Conservation (phyloP, 805 yeast species). For the Nakazawaea populi region DNA sequence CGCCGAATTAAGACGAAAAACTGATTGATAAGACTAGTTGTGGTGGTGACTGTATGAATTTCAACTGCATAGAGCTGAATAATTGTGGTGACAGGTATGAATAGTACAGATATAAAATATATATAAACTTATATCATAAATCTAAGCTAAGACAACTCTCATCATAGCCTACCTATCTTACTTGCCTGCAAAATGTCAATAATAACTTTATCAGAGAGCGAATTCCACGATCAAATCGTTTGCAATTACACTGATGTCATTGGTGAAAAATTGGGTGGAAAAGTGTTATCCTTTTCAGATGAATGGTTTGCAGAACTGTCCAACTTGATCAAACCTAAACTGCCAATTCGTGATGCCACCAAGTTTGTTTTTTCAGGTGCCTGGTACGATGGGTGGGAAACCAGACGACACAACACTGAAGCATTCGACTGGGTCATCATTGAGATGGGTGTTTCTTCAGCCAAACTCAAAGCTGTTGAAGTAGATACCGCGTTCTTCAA, state of each 20-base stretch:
- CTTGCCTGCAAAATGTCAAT: conserved; percentile 5
- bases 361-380: conserved; percentile 82
- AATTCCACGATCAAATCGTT: conserved; percentile 42
- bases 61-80: too few species aligned
- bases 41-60: too few species aligned
- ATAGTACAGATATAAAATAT: too few species aligned
- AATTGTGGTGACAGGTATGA: too few species aligned
- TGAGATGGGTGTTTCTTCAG: conserved; percentile 78
- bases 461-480: conserved; percentile 76
- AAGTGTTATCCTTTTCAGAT: conserved; percentile 64
- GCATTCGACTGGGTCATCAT: conserved; percentile 86
- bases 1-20: too few species aligned
- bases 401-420: conserved; percentile 83
- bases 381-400: conserved; percentile 99
- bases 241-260: conserved; percentile 63
- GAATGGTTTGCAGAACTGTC: conserved; percentile 96
- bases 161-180: too few species aligned
- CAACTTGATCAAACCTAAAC: conserved; percentile 74
- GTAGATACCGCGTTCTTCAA: conserved; percentile 90
- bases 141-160: too few species aligned
- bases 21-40: too few species aligned
- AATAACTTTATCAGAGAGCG: conserved; percentile 22
- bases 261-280: conserved; percentile 80
- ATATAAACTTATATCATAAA: too few species aligned
- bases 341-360: conserved; percentile 79